phyloP scores from a whole-genome alignment of 129 eudicot genomes.

The Saposhnikovia divaricata region DNA sequence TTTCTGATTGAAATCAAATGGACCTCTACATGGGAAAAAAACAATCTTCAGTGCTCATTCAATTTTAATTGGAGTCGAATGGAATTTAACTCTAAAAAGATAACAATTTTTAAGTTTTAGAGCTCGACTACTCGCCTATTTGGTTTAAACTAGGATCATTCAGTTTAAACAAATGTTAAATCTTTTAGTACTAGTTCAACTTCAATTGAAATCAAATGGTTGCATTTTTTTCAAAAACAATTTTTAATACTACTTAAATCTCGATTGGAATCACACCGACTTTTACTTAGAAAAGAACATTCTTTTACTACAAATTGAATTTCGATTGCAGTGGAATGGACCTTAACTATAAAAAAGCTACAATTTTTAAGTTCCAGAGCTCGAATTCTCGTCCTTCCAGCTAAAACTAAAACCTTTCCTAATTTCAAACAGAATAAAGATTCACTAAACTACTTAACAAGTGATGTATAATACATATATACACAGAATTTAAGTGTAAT shows the following conservation, averaged over 20 bases:
- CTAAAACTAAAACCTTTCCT: not conserved
- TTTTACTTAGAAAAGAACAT: not conserved
- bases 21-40: not conserved
- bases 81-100: not conserved
- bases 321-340: not conserved
- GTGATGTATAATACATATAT: not conserved
- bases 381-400: not conserved
- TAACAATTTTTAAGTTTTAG: not conserved
- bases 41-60: not conserved
- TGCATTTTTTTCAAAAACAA: not conserved
- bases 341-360: not conserved
- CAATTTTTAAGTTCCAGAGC: not conserved
- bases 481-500: not conserved
- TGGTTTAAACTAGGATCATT: no score
- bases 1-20: not conserved
- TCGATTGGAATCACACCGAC: not conserved
- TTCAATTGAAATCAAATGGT: not conserved
- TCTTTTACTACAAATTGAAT: not conserved
- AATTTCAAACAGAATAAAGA: not conserved
- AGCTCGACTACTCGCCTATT: not conserved
- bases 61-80: not conserved
- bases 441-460: not conserved
- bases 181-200: not conserved
- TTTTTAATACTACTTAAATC: no score
- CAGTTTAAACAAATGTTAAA: not conserved